These are phyloP conservation scores for Backusella circina DNA, from an alignment of 192 early-diverging fungal species.

Conservation along the genomic window DNA sequence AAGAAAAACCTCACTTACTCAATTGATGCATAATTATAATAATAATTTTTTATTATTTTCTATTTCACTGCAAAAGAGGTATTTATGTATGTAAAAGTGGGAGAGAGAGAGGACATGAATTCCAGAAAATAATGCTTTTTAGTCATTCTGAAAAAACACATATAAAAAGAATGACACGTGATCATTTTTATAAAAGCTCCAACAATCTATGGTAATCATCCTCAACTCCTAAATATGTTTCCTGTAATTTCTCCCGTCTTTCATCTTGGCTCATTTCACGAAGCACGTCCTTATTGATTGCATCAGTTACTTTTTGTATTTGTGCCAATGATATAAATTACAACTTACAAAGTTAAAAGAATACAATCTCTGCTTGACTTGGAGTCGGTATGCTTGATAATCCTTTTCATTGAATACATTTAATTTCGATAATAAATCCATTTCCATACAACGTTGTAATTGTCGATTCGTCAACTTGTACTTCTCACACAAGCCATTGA, in stretches of 20 bases:
- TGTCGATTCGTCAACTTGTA: constrained; percentile 86
- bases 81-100: background rate
- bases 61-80: background rate
- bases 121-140: no score
- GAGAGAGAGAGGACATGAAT: background rate
- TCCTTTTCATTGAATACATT: constrained; percentile 47
- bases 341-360: constrained; percentile 62
- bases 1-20: background rate
- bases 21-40: constrained; percentile 1
- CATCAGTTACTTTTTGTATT: background rate
- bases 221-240: constrained; percentile 68
- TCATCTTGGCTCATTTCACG: constrained; percentile 59
- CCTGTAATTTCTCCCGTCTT: constrained; percentile 68
- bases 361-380: constrained; percentile 84
- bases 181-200: constrained; percentile 16
- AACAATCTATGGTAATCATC: constrained; percentile 73
- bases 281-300: constrained; percentile 50
- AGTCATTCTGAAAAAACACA: background rate
- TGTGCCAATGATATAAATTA: background rate
- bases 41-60: background rate
- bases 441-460: constrained; percentile 78
- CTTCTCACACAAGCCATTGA: constrained; percentile 47
- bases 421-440: constrained; percentile 60
- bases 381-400: constrained; percentile 63
- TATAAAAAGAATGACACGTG: background rate